A percentile compares a stretch with the other conserved stretches of the same genome.
These are phyloP conservation scores for Diplosphaera chodatii DNA, from an alignment of 139 green algal species.

Conservation along the genomic window DNA sequence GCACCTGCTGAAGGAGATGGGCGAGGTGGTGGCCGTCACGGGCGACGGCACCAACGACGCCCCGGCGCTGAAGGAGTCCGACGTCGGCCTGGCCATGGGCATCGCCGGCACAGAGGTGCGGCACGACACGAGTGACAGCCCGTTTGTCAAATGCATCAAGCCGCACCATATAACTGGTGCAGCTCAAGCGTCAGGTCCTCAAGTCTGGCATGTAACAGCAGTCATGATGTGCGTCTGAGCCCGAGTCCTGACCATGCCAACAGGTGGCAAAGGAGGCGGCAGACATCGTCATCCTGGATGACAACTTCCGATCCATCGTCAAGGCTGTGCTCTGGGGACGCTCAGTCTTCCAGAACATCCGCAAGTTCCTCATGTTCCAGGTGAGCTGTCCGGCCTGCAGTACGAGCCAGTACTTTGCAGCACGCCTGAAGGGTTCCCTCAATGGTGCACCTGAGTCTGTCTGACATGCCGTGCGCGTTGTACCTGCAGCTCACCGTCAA, in stretches of 20 bases:
- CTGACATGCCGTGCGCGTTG: too few relatives aligned
- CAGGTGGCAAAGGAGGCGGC: slow-evolving; percentile 95
- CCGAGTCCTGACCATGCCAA: too few relatives aligned
- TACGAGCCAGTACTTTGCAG: too few relatives aligned
- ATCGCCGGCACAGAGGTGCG: slow-evolving; percentile 74
- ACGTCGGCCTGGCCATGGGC: slow-evolving; percentile 97
- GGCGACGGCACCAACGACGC: slow-evolving; percentile 89
- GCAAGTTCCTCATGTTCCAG: slow-evolving; percentile 90
- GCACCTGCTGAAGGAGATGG: slow-evolving; percentile 70
- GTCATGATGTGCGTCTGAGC: too few relatives aligned
- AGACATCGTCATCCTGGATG: slow-evolving; percentile 98
- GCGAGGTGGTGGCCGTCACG: slow-evolving; percentile 82
- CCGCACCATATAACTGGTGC: too few relatives aligned
- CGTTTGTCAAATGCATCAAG: too few relatives aligned
- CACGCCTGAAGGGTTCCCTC: too few relatives aligned
- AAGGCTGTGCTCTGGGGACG: slow-evolving; percentile 95
- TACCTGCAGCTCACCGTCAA: slow-evolving; percentile 81
- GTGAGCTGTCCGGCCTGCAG: too few relatives aligned
- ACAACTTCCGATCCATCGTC: slow-evolving; percentile 98
- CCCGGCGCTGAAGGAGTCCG: slow-evolving; percentile 88
- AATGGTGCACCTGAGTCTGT: too few relatives aligned
- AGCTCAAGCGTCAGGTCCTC: too few relatives aligned
- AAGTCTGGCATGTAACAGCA: too few relatives aligned
- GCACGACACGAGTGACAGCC: too few relatives aligned
- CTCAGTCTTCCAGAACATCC: slow-evolving; percentile 95